Base-by-base conservation (phyloP, 2,329 filamentous ascomycete species). In the Talaromyces sp. region DNA sequence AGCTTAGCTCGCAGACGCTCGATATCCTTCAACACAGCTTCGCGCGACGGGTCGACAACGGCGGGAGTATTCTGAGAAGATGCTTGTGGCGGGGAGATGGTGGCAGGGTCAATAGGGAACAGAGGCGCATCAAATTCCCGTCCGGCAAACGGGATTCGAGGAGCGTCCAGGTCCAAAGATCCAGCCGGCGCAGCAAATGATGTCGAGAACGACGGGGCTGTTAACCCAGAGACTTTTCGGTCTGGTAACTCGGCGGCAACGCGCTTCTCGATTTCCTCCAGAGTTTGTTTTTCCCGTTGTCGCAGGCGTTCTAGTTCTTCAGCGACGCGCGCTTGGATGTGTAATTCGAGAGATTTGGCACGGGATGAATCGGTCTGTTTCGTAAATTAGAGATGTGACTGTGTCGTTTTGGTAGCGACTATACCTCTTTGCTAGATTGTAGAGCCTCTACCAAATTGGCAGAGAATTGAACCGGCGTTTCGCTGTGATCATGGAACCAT, bases 321-420 rank as follows among this genome's bases (percentile, higher is more conserved):
- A 73, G 90, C 87, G 67, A 97, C 92, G 78, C 94, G 93, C 75
- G 87, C 82, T 82, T 97, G 93, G 78, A 97, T 89, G 73, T 94
- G 90, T 68, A 95, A 87, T 81, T 98, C 94, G 77, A 92, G 82
- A 74, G 89, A 84, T 80, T 91, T 91, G 73, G 90, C 85, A 76
- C 94, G 93, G 69, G 92, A 93, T 66, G 89, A 88, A 82, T 98
- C 93, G 79, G 90, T 94, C 94, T 98, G 76, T 66, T 35, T 60
- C n/a, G 31, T 37, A 3, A 35, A 24, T 60, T 47, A 47, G 41
- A 24, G 19, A 33, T 19, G 43, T 3, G 9, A n/a, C 2, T 41
- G 1, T 9, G 16, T 10, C 9, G 14, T 11, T 10, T 41, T 14
- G 19, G 24, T 4, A 10, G 9, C 8, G 31, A 52, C 11, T 14